Conservation (phyloP, 306 rosid species). For the Rosa rugosa region DNA sequence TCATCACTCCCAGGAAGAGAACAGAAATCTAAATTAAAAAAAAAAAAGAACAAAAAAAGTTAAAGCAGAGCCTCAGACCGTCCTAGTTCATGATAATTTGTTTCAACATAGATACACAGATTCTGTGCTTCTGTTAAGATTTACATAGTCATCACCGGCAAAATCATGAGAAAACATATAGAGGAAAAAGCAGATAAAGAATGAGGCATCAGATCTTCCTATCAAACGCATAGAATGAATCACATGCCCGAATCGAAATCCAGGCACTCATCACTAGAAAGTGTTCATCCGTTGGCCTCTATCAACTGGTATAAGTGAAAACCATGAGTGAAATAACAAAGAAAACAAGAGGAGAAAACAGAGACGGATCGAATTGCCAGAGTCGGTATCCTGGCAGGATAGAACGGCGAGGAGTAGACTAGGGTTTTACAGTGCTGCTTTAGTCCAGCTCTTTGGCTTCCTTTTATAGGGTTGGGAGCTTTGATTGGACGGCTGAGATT, state of each 20-base stretch:
- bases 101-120: slow-evolving; percentile 50
- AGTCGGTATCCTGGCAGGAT: background rate
- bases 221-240: slow-evolving; percentile 30
- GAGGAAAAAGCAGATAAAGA: background rate
- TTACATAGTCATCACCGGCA: slow-evolving; percentile 54
- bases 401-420: background rate
- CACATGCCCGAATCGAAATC: slow-evolving; percentile 35
- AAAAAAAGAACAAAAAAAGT: background rate
- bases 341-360: background rate
- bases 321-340: no score
- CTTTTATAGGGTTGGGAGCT: background rate
- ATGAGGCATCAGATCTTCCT: slow-evolving; percentile 62
- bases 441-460: background rate
- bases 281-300: slow-evolving; percentile 38
- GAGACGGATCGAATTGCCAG: background rate
- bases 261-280: slow-evolving; percentile 34
- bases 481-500: slow-evolving; percentile 33
- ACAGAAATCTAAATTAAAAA: no score
- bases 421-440: slow-evolving; percentile 1
- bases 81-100: slow-evolving; percentile 59
- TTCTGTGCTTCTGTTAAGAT: slow-evolving; percentile 38
- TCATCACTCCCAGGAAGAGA: slow-evolving; percentile 38
- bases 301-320: background rate
- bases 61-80: slow-evolving; percentile 74
- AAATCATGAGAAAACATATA: background rate